These are phyloP conservation scores for Escallonia rubra DNA, from an alignment of 129 eudicot species.

Conservation along the genomic window DNA sequence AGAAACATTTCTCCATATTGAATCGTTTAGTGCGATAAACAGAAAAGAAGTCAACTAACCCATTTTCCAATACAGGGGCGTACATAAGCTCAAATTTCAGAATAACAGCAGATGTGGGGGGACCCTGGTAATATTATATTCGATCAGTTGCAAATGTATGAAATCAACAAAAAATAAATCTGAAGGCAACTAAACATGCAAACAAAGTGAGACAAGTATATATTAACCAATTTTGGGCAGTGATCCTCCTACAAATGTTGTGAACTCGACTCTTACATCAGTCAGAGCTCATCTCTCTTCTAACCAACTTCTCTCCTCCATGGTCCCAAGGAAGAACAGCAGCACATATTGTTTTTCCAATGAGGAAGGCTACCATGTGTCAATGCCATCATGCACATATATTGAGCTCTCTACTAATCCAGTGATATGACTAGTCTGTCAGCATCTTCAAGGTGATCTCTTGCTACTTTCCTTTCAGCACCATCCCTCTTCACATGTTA, in stretches of 20 bases:
- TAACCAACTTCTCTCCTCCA: not conserved
- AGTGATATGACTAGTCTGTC: not conserved
- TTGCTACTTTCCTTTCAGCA: too few species aligned
- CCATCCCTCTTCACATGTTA: too few species aligned
- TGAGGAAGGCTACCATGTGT: not conserved
- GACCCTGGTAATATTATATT: slow-evolving; percentile 46
- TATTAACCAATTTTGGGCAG: too few species aligned
- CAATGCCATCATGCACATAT: not conserved
- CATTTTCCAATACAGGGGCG: slow-evolving; percentile 66
- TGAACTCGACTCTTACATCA: too few species aligned
- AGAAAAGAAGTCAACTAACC: slow-evolving; percentile 44
- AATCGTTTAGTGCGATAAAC: slow-evolving; percentile 11
- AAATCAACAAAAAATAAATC: not conserved
- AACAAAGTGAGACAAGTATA: not conserved
- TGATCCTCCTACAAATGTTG: too few species aligned
- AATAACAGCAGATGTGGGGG: slow-evolving; percentile 75
- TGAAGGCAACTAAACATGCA: slow-evolving; percentile 2
- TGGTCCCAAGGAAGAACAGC: not conserved
- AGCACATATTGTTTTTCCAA: not conserved
- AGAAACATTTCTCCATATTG: not conserved
- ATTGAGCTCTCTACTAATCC: not conserved
- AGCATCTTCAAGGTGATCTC: too few species aligned
- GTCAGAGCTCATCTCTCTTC: not conserved
- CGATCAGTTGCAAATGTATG: slow-evolving; percentile 11
- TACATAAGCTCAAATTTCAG: slow-evolving; percentile 92